Evolutionary conservation across 2,329 filamentous ascomycete species (phyloP), one percentile per base, ranked within the genome.

Genomic region (Xylaria sp.): DNA sequence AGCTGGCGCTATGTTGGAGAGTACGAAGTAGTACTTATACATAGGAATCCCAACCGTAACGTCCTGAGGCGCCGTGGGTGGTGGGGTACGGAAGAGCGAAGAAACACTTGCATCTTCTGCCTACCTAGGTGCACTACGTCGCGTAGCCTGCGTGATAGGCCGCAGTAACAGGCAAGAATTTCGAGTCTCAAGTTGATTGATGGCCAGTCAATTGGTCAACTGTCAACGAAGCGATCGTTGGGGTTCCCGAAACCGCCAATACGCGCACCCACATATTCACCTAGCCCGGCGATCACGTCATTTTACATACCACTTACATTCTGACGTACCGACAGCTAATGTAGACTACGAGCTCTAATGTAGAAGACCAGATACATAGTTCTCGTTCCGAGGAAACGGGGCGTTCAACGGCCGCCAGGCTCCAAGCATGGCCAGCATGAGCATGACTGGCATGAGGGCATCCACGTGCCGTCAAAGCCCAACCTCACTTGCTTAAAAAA

Each of bases 391-490:
- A 42, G 11, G 8, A 13, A 42, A 42, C 11, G 37, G 37, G 37
- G 37, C 37, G 23, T 42, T 42, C 37, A 42, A 42, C 37, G 37
- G 37, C 37, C 37, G 8, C 37, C 11, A 42, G 11, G 23, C 23
- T 30, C 23, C 23, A 30, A 30, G 23, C 23, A 30, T 30, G 23
- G 23, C 23, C 23, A 30, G 23, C 23, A 42, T 10, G 11, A 42
- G 11, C 37, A 49, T 54, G 23, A 57, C 52, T 9, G 11, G 37
- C 37, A 42, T 9, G 37, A 10, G 23, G 49, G 34, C 44, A 48
- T 57, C 61, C 61, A 63, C 61, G 61, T 63, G 61, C 59, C 55
- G 46, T 55, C 10, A 57, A 59, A 47, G 49, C 37, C 56, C 52
- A 48, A 57, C 16, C 59, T 61, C 54, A 63, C 59, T 63, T 63